Conservation (phyloP, 805 yeast species). For the Pichia gijzeniarum region DNA sequence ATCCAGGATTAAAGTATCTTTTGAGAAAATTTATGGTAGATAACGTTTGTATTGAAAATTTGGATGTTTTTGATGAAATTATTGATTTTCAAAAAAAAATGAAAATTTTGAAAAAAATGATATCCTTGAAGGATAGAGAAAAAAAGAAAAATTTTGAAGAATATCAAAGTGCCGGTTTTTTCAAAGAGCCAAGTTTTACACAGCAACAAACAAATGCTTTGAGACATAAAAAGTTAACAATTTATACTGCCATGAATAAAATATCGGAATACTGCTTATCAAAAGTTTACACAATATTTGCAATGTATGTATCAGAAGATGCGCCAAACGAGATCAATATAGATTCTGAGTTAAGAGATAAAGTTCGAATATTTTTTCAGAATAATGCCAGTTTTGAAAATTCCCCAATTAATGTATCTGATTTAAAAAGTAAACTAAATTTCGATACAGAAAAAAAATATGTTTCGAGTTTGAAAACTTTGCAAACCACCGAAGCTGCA, state of each 20-base stretch:
- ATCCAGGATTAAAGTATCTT: slow-evolving; percentile 69
- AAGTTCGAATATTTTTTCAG: slow-evolving; percentile 8
- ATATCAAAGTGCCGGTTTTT: not conserved
- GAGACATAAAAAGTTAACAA: slow-evolving; percentile 25
- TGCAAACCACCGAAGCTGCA: too few species aligned
- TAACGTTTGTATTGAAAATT: slow-evolving; percentile 66
- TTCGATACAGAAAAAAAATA: not conserved
- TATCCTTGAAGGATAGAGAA: slow-evolving; percentile 25
- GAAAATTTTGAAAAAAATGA: slow-evolving; percentile 36
- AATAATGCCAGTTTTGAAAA: slow-evolving; percentile 1
- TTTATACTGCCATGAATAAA: slow-evolving; percentile 34
- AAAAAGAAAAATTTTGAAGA: slow-evolving; percentile 12
- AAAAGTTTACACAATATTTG: slow-evolving; percentile 56
- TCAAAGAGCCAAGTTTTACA: slow-evolving; percentile 1
- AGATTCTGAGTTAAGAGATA: slow-evolving; percentile 31
- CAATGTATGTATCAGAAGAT: slow-evolving; percentile 56
- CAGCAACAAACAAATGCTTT: slow-evolving; percentile 10
- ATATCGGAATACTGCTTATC: slow-evolving; percentile 52
- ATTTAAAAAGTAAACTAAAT: not conserved
- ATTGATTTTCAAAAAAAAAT: slow-evolving; percentile 44
- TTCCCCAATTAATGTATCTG: slow-evolving; percentile 3
- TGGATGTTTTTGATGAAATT: slow-evolving; percentile 63
- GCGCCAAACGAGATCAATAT: slow-evolving; percentile 70
- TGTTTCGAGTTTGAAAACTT: too few species aligned
- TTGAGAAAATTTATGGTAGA: slow-evolving; percentile 60